Evolutionary conservation across 2,329 filamentous ascomycete genomes (phyloP), one percentile per base, ranked within the genome.

Genomic region (Penicillium sp.): DNA sequence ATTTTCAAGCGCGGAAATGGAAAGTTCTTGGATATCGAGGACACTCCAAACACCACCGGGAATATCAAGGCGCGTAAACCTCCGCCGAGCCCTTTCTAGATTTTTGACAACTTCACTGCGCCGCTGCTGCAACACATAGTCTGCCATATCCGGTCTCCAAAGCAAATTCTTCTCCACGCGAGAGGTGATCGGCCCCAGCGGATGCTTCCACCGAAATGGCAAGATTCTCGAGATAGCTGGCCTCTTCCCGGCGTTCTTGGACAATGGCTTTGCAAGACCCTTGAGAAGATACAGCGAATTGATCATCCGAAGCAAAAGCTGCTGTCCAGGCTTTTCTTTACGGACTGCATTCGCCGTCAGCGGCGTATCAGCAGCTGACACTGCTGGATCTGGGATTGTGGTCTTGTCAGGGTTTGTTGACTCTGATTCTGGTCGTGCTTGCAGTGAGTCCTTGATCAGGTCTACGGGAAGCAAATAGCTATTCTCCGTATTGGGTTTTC

Each of bases 91-190:
- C 59, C 70, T 75, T 41, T 72, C 70, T 47, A 84, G 61, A n/a
- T 72, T 70, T 54, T 71, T 74, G 7, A 73, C 49, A 0, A 75
- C 69, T 10, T 75, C 69, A 47, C 68, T 71, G 20, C 74, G 73
- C 69, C 82, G 70, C 48, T 75, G 61, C 6, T 62, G 64, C 0
- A 79, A 63, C 3, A 82, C 65, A 48, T 81, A 74, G 3, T 74
- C 70, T 3, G 79, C 68, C 77, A 83, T 82, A 65, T 84, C 80
- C 52, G 78, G 68, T 14, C 79, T 73, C 81, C 81, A 84, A 1
- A 80, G 69, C 12, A 81, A 55, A 5, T 69, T 67, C 31, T 66
- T 70, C 22, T 74, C 58, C 12, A 75, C 66, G 1, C 54, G 48
- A 6, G 61, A 45, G 1, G 68, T 70, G 25, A 75, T 43, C 6